Evolutionary conservation across 2,329 filamentous ascomycete genomes (phyloP), one percentile per base, ranked within the genome.

Genomic region (Neopestalotiopsis clavispora): DNA sequence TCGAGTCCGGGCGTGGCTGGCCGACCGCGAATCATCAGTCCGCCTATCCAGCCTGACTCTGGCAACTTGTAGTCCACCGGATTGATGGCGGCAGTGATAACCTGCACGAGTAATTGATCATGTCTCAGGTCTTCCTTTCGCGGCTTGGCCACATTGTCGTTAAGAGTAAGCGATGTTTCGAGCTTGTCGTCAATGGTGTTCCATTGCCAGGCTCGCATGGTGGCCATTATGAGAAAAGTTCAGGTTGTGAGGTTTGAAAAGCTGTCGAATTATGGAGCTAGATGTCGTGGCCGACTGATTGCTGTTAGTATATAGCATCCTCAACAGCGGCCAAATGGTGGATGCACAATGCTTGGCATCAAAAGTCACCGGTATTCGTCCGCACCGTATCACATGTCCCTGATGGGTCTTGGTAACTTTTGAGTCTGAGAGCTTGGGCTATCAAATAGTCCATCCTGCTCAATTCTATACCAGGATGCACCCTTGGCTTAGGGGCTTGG

Each of bases 31-130:
- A 85, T 76, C 1, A 83, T 49, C 28, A 82, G 70, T 4, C 81
- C 79, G 1, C 77, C 76, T 5, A 86, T 67, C 0, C 83, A 77
- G 34, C 84, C 78, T 2, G 80, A 23, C 74, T 91, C 89, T 10
- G 87, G 82, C 1, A 87, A 71, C 77, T 92, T 92, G 83, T 89
- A 87, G 82, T 92, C 91, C 34, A 86, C 86, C 0, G 89, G 89
- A 75, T 92, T 92, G 71, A 91, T 75, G 30, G 85, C 80, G 32
- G 83, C 82, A 68, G 83, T 80, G 68, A 86, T 78, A 7, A 92
- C 85, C 70, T 86, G 79, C 63, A 92, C 80, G 14, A 91, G 82
- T 59, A 90, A 75, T 70, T 88, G 82, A 49, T 83, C 75, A 7
- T 30, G 57, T 17, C 28, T 6, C 12, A 60, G 10, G 7, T 13